A percentile compares a stretch with the other conserved stretches of the same genome.
Conservation (phyloP, 108 stramenopile genomes). For the Mayamaea pseudoterrestris region DNA sequence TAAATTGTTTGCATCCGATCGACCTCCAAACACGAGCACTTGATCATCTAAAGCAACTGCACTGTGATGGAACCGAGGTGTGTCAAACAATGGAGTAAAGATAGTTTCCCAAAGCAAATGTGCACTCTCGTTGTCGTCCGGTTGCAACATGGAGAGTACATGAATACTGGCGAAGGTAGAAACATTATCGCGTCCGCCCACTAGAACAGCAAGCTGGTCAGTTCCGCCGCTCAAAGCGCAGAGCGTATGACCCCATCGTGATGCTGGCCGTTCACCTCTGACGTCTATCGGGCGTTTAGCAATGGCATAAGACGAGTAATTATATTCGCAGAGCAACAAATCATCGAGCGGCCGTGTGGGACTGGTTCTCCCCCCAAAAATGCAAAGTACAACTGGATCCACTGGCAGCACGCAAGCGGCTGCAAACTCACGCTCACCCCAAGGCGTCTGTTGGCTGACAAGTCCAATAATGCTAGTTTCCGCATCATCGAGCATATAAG, state of each 20-base stretch:
- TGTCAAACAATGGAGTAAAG: slow-evolving; percentile 5
- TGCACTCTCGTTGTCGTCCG: neutral
- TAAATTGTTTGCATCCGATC: slow-evolving; percentile 14
- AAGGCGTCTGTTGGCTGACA: neutral
- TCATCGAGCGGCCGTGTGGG: slow-evolving; percentile 23
- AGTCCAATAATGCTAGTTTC: neutral
- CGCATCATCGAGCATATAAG: too few species aligned
- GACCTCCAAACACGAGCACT: slow-evolving; percentile 33
- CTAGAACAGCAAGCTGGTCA: slow-evolving; percentile 11
- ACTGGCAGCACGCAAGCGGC: neutral
- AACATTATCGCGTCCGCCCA: slow-evolving; percentile 14
- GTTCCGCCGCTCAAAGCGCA: slow-evolving; percentile 25
- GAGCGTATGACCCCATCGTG: slow-evolving; percentile 68
- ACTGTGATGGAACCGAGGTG: neutral
- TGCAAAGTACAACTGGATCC: slow-evolving; percentile 16
- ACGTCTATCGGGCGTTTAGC: slow-evolving; percentile 23
- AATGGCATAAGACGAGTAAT: neutral
- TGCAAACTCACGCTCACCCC: neutral
- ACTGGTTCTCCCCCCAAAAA: slow-evolving; percentile 30
- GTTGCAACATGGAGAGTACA: slow-evolving; percentile 17
- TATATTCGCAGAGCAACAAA: slow-evolving; percentile 17
- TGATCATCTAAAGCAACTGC: neutral
- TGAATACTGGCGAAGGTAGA: slow-evolving; percentile 13
- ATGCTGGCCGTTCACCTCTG: slow-evolving; percentile 28
- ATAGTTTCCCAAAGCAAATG: slow-evolving; percentile 2